Evolutionary conservation across 345 rosid genomes (phyloP), one percentile per base, ranked within the genome.

Genomic region (Carallia pectinifolia): DNA sequence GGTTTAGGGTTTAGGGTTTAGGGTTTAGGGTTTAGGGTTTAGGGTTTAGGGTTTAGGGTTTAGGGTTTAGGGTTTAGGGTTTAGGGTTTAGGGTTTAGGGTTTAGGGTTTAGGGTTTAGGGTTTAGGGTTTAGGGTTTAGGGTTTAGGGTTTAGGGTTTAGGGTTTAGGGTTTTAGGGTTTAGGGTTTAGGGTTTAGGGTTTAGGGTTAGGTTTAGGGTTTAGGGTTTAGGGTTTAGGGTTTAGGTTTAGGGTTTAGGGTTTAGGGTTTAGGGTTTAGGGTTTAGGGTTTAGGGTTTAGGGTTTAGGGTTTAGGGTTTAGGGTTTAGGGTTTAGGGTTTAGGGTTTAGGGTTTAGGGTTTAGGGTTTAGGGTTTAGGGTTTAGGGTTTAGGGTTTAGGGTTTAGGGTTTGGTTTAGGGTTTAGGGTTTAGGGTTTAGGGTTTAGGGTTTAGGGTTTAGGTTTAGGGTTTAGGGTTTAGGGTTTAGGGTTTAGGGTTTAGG

Each of bases 181-280:
- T 12, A 60, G 69, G 69, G n/a, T 52, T 66, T 23, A 65, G 68
- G 68, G 68, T 65, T 66, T 66, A 66, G 69, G 66, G 66, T 40
- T 63, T 63, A 63, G 66, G 66, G 66, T 40, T 63, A n/a, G n/a
- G n/a, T n/a, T n/a, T 65, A 12, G 40, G 59, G 69, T 30, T 50
- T 66, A 12, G 58, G 59, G 69, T 50, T 50, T 52, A 12, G 58
- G 69, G 69, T 30, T 66, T 66, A 27, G 59, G 69, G 69, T 30
- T 66, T 66, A 38, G 53, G 68, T n/a, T n/a, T n/a, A n/a, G n/a
- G n/a, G 59, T 38, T 52, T 52, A 13, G 6, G 60, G 69, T 38
- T 52, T 66, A 4, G 8, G 60, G 69, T 10, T 31, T 66, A 1
- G 29, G 58, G 68, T 5, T 48, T 47, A 5, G 48, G 68, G 56